Evolutionary conservation across 305 asterid genomes (phyloP).

Genomic region (Solanum hybrid): DNA sequence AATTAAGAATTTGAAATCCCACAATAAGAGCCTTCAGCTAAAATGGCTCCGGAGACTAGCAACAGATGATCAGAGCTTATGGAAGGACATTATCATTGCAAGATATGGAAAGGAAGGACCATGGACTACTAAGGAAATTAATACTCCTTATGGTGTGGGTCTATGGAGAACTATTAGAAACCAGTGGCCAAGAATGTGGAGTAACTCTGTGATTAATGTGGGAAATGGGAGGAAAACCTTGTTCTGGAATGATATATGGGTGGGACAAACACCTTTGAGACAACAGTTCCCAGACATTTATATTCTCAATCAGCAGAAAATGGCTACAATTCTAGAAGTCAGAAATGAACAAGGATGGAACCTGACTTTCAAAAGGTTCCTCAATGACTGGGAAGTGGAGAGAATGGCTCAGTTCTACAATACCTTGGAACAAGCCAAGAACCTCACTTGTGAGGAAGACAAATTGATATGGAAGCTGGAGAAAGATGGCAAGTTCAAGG

Average conservation of each 20-base stretch:
- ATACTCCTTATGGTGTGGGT: background rate
- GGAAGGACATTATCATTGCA: background rate
- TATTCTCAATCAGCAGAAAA: no score
- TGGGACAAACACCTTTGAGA: no score
- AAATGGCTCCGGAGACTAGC: background rate
- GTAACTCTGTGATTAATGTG: background rate
- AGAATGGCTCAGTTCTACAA: background rate
- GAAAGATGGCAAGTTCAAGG: no score
- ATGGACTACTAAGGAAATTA: background rate
- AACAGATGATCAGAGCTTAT: background rate
- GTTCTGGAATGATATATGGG: no score
- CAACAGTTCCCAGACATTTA: no score
- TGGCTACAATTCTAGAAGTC: background rate
- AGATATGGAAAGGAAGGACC: background rate
- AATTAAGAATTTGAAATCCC: background rate
- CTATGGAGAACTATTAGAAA: background rate
- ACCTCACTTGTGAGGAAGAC: background rate
- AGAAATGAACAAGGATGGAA: background rate
- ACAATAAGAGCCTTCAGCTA: background rate
- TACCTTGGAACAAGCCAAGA: background rate
- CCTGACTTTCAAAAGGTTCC: background rate
- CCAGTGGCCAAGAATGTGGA: background rate
- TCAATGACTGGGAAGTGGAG: background rate
- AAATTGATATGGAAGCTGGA: background rate
- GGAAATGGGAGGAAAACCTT: background rate